Conservation (phyloP, 2,329 filamentous ascomycete species). For the Fusarium setosum region DNA sequence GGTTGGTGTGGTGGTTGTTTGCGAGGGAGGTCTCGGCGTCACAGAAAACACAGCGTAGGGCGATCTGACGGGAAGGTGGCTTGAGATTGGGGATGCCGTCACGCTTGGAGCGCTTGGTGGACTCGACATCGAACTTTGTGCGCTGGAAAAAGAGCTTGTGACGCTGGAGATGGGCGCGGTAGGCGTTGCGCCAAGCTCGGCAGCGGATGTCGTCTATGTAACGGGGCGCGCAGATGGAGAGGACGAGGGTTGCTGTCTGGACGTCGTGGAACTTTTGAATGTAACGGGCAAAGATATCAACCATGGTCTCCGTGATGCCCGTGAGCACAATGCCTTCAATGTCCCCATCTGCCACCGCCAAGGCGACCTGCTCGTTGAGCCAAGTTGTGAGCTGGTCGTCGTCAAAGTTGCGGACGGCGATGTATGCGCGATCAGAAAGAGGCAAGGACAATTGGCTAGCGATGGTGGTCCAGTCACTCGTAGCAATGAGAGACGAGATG, state of each 20-base stretch:
- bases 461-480: conserved; percentile 80
- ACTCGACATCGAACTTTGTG: conserved; percentile 82
- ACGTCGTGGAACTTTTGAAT: conserved; percentile 81
- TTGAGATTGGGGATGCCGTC: conserved; percentile 58
- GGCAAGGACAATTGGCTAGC: conserved; percentile 79
- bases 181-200: conserved; percentile 77
- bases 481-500: conserved; percentile 81
- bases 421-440: conserved; percentile 78
- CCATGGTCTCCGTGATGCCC: conserved; percentile 77
- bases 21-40: conserved; percentile 68
- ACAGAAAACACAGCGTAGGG: conserved; percentile 82
- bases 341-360: conserved; percentile 73
- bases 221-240: conserved; percentile 78
- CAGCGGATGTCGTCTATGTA: conserved; percentile 84
- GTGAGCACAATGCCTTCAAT: conserved; percentile 83
- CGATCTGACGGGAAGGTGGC: conserved; percentile 75
- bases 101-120: conserved; percentile 75
- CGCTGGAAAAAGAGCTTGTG: conserved; percentile 81
- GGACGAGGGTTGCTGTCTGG: conserved; percentile 81
- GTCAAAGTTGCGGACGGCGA: conserved; percentile 75
- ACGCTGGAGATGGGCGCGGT: conserved; percentile 77
- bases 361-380: conserved; percentile 72
- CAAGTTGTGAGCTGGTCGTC: conserved; percentile 74
- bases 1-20: conserved; percentile 45
- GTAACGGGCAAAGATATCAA: conserved; percentile 82